Evolutionary conservation across 108 stramenopile genomes (phyloP), one percentile per base, ranked within the genome.

Genomic region (Cyclostephanos tholiformis): DNA sequence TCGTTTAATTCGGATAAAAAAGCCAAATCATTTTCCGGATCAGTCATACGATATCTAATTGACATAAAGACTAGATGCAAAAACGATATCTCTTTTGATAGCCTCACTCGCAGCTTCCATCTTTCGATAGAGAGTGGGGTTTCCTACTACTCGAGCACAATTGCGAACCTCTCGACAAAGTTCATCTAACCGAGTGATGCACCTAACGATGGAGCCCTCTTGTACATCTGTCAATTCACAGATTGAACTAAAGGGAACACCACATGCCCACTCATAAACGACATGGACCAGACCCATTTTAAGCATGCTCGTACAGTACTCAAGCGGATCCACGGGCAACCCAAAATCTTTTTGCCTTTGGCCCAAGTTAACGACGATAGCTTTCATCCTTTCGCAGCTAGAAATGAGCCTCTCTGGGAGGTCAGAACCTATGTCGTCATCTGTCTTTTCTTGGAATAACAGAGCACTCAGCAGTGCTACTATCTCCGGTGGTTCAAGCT

Each of bases 231-330:
- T 99, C 46, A 98, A 74, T 61, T 92, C 87, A 65, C 88, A 90
- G 52, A 97, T 94, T 38, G 88, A 85, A 64, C 72, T 95, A 72
- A 99, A 99, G 0, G 95, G 90, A 30, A 98, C 94, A 0, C 98
- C 98, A 36, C 95, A 77, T 4, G 99, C 99, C 99, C 99, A 99
- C 75, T 97, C 97, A 68, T 98, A 97, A 9, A 98, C 97, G 17
- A 96, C 97, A 63, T 96, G 92, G 36, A 96, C 94, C 38, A 98
- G 82, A n/a, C 97, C 98, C 71, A 97, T 97, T 56, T 98, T 97
- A 26, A 99, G 84, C 23, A 81, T 84, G 3, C 74, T 76, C 50
- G 86, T 91, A 29, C 87, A 75, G 69, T 91, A 97, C 22, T 96
- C 95, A 0, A 82, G 57, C 0, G 96, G 94, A 61, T 95, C 96